phyloP scores from a whole-genome alignment of 768 basidiomycete genomes.

The Rhodotorula paludigena region DNA sequence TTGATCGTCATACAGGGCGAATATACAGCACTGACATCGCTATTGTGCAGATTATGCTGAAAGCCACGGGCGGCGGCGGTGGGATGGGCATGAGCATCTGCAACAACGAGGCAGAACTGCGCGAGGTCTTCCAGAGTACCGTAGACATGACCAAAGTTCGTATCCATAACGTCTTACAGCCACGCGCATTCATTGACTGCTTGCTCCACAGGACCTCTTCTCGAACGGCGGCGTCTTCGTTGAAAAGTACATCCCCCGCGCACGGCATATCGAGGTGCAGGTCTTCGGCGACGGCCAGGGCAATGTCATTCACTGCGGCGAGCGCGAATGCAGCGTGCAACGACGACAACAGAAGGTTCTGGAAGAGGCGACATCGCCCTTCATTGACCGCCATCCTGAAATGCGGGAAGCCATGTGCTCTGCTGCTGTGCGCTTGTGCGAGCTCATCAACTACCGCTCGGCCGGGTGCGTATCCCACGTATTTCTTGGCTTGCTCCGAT shows the following conservation, averaged over 20 bases:
- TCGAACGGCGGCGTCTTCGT: conserved; percentile 54
- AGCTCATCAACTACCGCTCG: conserved; percentile 24
- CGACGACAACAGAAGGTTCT: conserved; percentile 68
- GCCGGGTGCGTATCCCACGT: conserved; percentile 8
- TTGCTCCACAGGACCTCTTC: conserved; percentile 50
- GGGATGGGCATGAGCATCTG: conserved; percentile 65
- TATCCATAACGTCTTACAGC: too few relatives aligned
- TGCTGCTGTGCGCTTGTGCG: conserved; percentile 5
- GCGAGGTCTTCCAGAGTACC: neutral
- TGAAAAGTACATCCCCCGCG: conserved; percentile 51
- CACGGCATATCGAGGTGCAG: conserved; percentile 35
- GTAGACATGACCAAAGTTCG: conserved; percentile 24
- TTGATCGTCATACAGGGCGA: too few relatives aligned
- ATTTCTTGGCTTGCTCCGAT: too few relatives aligned
- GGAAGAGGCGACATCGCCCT: conserved; percentile 65
- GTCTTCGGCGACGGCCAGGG: conserved; percentile 62
- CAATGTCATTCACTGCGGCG: conserved; percentile 61
- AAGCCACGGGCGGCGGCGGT: conserved; percentile 61
- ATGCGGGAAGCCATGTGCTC: conserved; percentile 44
- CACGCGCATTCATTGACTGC: too few relatives aligned
- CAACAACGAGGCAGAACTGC: conserved; percentile 47
- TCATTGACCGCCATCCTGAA: conserved; percentile 51
- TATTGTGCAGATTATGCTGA: conserved; percentile 37
- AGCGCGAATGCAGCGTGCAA: conserved; percentile 63
- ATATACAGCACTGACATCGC: too few relatives aligned